These are phyloP conservation scores for Zymoseptoria passerinii DNA, from an alignment of 2,329 filamentous ascomycete genomes.

Conservation along the genomic window DNA sequence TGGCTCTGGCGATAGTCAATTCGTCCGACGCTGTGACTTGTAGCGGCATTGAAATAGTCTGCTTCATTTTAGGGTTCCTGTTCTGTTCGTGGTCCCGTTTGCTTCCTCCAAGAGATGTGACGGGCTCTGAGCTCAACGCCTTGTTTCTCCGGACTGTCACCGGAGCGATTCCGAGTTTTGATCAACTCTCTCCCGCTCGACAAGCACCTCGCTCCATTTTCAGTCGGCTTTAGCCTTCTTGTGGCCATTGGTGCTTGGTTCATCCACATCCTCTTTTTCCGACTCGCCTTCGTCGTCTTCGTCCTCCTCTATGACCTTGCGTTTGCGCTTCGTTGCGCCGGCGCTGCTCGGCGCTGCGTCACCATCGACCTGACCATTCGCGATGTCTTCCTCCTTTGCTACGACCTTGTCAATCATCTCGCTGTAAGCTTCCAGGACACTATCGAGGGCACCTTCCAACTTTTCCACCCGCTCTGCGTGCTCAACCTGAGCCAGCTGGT, in stretches of 20 bases:
- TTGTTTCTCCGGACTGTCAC: not conserved
- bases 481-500: constrained; percentile 62
- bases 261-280: constrained; percentile 4
- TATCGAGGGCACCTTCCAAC: constrained; percentile 59
- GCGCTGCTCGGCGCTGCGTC: not conserved
- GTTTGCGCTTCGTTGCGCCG: constrained; percentile 15
- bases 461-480: constrained; percentile 60
- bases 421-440: constrained; percentile 66
- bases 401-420: constrained; percentile 49
- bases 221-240: constrained; percentile 28
- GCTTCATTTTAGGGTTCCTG: too few species aligned
- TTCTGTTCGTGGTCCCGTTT: too few species aligned
- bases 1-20: too few species aligned
- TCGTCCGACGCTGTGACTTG: too few species aligned
- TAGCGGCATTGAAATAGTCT: too few species aligned
- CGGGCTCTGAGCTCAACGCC: not conserved
- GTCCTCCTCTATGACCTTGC: constrained; percentile 16
- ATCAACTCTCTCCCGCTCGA: not conserved
- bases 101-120: too few species aligned
- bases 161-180: not conserved
- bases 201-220: not conserved
- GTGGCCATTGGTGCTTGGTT: constrained; percentile 9
- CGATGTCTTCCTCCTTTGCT: constrained; percentile 26
- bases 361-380: constrained; percentile 6
- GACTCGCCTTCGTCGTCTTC: constrained; percentile 17